Conservation (phyloP, 768 basidiomycete genomes). For the Boletus sp. region DNA sequence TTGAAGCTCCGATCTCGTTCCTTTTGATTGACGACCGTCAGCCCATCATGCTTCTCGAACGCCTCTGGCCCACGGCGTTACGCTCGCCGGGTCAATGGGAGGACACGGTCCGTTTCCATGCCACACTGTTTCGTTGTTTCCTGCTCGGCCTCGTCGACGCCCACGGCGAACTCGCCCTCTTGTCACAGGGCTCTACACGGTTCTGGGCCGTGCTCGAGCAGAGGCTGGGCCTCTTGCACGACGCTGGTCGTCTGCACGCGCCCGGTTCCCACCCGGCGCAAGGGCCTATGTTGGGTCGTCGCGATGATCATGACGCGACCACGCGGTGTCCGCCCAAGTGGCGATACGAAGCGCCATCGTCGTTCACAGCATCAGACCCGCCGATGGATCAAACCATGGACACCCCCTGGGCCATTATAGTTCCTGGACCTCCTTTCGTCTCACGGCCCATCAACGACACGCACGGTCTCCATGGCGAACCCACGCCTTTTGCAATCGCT, state of each 20-base stretch:
- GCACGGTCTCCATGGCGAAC: neutral
- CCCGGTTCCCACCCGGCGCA: neutral
- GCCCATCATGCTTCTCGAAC: neutral
- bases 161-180: neutral
- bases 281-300: no score
- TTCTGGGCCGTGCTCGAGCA: neutral
- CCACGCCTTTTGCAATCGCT: neutral
- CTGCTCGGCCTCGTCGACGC: neutral
- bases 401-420: neutral
- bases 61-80: neutral
- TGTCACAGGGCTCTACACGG: neutral
- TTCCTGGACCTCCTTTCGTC: neutral
- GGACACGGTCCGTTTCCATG: constrained; percentile 15
- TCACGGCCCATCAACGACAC: constrained; percentile 1
- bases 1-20: constrained; percentile 14
- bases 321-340: constrained; percentile 12
- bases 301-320: neutral
- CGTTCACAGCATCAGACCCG: neutral
- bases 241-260: neutral
- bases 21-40: no score
- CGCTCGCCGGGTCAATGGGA: constrained; percentile 5
- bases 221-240: neutral
- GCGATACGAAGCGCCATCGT: neutral
- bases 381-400: neutral
- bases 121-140: constrained; percentile 14